phyloP scores from a whole-genome alignment of 352 stramenopile species.

The Globisporangium paroecandrum region DNA sequence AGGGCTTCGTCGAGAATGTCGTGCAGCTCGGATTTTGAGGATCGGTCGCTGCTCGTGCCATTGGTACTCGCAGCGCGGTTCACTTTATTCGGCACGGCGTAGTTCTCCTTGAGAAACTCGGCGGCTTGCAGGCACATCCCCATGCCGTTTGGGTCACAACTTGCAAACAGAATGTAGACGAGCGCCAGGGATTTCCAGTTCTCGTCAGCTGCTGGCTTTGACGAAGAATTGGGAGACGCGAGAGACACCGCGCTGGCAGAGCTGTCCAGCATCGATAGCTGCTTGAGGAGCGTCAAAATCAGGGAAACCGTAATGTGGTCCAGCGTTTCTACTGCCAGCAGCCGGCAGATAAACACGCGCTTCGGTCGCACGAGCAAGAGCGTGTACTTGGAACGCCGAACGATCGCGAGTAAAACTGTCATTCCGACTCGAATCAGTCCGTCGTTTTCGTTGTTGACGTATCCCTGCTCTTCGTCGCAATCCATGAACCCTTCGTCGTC shows the following conservation, averaged over 20 bases:
- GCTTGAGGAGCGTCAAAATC: conserved; percentile 63
- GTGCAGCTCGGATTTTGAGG: conserved; percentile 45
- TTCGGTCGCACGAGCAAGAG: conserved; percentile 63
- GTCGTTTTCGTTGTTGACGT: conserved; percentile 60
- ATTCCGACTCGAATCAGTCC: conserved; percentile 66
- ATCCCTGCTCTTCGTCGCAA: conserved; percentile 56
- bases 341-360: conserved; percentile 64
- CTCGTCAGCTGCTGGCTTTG: conserved; percentile 35
- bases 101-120: conserved; percentile 75
- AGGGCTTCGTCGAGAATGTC: conserved; percentile 64
- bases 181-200: conserved; percentile 74
- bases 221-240: conserved; percentile 18
- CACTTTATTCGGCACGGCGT: conserved; percentile 13
- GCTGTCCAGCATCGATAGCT: conserved; percentile 48
- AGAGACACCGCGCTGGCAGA: conserved; percentile 15
- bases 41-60: conserved; percentile 14
- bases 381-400: conserved; percentile 67
- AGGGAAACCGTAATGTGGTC: conserved; percentile 69
- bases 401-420: conserved; percentile 64
- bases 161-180: conserved; percentile 68
- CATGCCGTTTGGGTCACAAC: conserved; percentile 72
- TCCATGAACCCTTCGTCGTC: conserved; percentile 39
- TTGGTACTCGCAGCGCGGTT: conserved; percentile 7
- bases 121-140: conserved; percentile 69
- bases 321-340: conserved; percentile 69